Evolutionary conservation across 1,284 basidiomycete species (phyloP), one percentile per base, ranked within the genome.

Genomic region (Farysia itapuensis): DNA sequence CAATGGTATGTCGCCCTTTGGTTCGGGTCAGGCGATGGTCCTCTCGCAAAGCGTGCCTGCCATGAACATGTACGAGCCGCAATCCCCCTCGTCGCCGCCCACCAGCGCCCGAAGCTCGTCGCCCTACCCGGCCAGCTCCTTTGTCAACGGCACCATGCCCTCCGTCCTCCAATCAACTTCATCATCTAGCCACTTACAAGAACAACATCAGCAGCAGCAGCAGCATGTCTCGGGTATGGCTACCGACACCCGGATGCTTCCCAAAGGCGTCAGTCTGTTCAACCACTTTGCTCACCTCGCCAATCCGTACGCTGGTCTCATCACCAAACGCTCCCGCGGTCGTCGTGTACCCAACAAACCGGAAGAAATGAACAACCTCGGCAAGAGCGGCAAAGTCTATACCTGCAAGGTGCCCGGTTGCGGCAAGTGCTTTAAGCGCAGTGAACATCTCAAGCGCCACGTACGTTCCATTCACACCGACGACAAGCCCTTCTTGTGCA

Each of bases 301-400:
- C 25, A 59, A 67, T 39, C 54, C 58, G 6, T 67, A 67, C 43
- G 45, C 54, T 24, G 68, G 68, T 18, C 63, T 72, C 48, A 72
- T 72, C 56, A 72, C 70, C 22, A 71, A 71, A 50, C 54, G 68
- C 15, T 67, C 66, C 15, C 56, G 70, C 25, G 70, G 70, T 18
- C 54, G 70, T 19, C 58, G 68, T 16, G 70, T 72, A 29, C 70
- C 70, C 34, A 70, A 51, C 58, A 70, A 71, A 44, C 68, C 68
- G 23, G 60, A 69, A 37, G 68, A 71, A 59, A 59, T 72, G 52
- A 64, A 60, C 51, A 71, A 72, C 44, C 58, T 72, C 30, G 68
- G 68, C 37, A 72, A 72, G 64, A 65, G 66, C 30, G 70, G 68
- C 44, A 71, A 69, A 50, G 61, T 72, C n/a, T 71, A 70, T 52